Conservation (phyloP, 2,329 filamentous ascomycete genomes). For the Penicillium sp. region DNA sequence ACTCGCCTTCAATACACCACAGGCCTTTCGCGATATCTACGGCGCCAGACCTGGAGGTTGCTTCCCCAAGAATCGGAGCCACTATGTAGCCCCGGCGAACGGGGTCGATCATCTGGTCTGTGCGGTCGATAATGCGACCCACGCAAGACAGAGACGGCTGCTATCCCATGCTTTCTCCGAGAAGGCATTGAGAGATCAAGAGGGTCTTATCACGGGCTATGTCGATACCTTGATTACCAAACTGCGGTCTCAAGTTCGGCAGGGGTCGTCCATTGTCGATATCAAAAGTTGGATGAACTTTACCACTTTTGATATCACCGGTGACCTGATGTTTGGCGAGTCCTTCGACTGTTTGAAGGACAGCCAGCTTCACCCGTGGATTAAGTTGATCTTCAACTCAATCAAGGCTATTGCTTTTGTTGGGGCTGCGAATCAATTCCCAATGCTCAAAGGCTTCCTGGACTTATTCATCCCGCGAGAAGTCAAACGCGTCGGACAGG, state of each 20-base stretch:
- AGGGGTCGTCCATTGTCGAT: slow-evolving; percentile 13
- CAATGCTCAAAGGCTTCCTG: slow-evolving; percentile 7
- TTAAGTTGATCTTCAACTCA: slow-evolving; percentile 29
- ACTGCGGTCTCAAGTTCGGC: slow-evolving; percentile 8
- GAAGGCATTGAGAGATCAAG: slow-evolving; percentile 24
- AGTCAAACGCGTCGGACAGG: slow-evolving; percentile 9
- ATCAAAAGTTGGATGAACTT: slow-evolving; percentile 30
- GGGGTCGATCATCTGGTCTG: slow-evolving; percentile 23
- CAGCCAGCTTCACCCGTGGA: slow-evolving; percentile 35
- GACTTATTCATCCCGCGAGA: slow-evolving; percentile 9
- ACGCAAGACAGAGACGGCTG: slow-evolving; percentile 16
- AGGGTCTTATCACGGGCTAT: slow-evolving; percentile 20
- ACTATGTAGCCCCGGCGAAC: slow-evolving; percentile 29
- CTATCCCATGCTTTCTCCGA: slow-evolving; percentile 27
- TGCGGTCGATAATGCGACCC: slow-evolving; percentile 14
- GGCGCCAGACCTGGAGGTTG: slow-evolving; percentile 17
- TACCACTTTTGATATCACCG: slow-evolving; percentile 34
- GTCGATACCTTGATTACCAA: slow-evolving; percentile 22
- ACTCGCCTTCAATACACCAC: slow-evolving; percentile 23
- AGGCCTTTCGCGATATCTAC: slow-evolving; percentile 30
- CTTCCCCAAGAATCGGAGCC: slow-evolving; percentile 17
- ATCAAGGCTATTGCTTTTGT: slow-evolving; percentile 19
- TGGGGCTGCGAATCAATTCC: slow-evolving; percentile 17
- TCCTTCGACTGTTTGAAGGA: slow-evolving; percentile 34
- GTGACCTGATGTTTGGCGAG: slow-evolving; percentile 35